Base-by-base conservation (phyloP, 768 basidiomycete species). In the Phaeotremella fagi region DNA sequence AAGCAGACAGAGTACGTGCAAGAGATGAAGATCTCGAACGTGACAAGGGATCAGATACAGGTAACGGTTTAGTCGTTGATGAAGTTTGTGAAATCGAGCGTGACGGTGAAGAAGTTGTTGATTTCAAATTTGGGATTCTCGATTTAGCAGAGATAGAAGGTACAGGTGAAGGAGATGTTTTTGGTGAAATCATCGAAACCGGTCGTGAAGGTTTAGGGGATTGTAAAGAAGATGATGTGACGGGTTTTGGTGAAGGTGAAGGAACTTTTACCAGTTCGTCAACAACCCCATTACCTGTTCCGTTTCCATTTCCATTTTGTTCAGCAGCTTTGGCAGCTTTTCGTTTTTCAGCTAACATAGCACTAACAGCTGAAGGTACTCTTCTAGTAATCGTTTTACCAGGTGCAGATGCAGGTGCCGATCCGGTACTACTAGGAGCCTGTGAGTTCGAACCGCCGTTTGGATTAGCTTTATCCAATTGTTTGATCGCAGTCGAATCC, bases 301-400 rank as follows among this genome's bases (percentile, higher is more conserved):
- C n/a, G 63, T 61, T 28, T 50, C 57, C 33, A 6, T 56, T 55
- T 41, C 79, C 76, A 6, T 80, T 78, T 61, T 86, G 82, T 28
- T 86, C 78, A 15, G 75, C 77, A 15, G 80, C 77, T 45, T 87
- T 86, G 70, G 88, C 38, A 22, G 38, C 92, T 15, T 86, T 88
- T 22, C 90, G 81, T 69, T 87, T 91, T 20, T 90, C 89, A 35
- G 90, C 90, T 63, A 92, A 87, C 22, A 88, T 83, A 7, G 90
- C 87, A 35, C 87, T 85, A 50, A 91, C 78, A 53, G 87, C 88
- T 41, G 82, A 82, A 74, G 90, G 90, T 77, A 90, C 90, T 23
- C 58, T 48, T 37, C 56, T 48, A 73, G 72, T 48, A 72, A 75
- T 46, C 81, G 82, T 15, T 85, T 82, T 6, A 81, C 81, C 2